phyloP scores from a whole-genome alignment of 768 basidiomycete species.

The Tylopilus intermedius region DNA sequence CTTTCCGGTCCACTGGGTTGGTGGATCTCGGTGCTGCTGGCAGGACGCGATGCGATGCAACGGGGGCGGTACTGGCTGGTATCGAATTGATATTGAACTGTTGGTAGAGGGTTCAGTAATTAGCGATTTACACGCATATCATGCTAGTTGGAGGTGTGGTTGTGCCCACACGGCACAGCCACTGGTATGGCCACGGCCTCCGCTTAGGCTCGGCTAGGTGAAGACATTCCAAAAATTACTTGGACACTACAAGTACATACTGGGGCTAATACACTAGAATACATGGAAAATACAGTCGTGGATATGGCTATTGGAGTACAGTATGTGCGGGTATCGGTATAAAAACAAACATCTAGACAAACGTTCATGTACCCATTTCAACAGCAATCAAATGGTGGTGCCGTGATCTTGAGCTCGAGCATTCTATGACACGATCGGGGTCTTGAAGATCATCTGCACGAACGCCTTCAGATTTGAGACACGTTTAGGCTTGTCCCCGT shows the following conservation, averaged over 20 bases:
- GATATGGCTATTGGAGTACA: slow-evolving; percentile 15
- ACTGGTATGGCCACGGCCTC: not conserved
- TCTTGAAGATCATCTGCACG: slow-evolving; percentile 29
- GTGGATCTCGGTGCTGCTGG: not conserved
- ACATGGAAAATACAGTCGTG: slow-evolving; percentile 8
- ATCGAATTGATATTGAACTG: not conserved
- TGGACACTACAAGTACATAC: not conserved
- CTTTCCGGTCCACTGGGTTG: not conserved
- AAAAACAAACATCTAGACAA: slow-evolving; percentile 8
- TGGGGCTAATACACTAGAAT: slow-evolving; percentile 3
- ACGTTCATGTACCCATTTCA: not conserved
- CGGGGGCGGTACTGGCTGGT: not conserved
- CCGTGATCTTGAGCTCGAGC: not conserved
- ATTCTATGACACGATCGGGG: slow-evolving; percentile 25
- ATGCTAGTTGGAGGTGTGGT: not conserved
- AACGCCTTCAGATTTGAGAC: slow-evolving; percentile 23
- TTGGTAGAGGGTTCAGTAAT: not conserved
- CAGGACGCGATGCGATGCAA: not conserved
- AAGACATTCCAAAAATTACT: no score
- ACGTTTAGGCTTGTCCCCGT: slow-evolving; percentile 34
- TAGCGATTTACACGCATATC: not conserved
- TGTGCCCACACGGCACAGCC: not conserved
- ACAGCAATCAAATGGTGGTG: not conserved
- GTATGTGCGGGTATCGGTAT: slow-evolving; percentile 12
- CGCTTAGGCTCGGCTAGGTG: no score